A percentile compares a stretch with the other conserved stretches of the same genome.
These are phyloP conservation scores for Tritrichomonas musculus DNA, from an alignment of 208 protist genomes.

Conservation along the genomic window DNA sequence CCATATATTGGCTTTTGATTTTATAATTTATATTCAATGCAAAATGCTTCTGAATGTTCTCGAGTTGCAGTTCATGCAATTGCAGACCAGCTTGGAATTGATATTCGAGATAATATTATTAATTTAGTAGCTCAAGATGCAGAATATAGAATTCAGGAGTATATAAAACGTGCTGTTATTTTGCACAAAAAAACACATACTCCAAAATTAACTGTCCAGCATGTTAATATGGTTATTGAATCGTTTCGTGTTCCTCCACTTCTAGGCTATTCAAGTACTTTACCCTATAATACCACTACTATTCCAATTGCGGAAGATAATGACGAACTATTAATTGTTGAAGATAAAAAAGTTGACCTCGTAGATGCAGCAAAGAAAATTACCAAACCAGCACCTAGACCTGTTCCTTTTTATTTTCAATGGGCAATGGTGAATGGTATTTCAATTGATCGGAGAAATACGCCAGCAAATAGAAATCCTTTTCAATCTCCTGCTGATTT, in stretches of 20 bases:
- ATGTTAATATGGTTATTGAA: not conserved
- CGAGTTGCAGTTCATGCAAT: not conserved
- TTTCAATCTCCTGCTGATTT: too few species aligned
- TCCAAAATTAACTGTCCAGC: not conserved
- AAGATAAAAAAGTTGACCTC: not conserved
- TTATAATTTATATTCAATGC: too few species aligned
- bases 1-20: too few species aligned
- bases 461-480: not conserved
- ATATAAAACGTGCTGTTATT: not conserved
- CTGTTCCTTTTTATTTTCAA: not conserved
- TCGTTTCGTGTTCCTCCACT: not conserved
- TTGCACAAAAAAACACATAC: not conserved
- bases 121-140: not conserved
- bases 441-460: not conserved
- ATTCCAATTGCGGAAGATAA: not conserved
- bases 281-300: not conserved
- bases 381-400: not conserved
- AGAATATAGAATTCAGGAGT: not conserved
- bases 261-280: not conserved
- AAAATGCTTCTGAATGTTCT: not conserved
- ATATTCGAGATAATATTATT: not conserved
- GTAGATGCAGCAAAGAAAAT: not conserved
- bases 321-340: not conserved
- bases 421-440: not conserved
- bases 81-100: not conserved